phyloP scores from a whole-genome alignment of 768 basidiomycete genomes.

The Hypholoma fasciculare region DNA sequence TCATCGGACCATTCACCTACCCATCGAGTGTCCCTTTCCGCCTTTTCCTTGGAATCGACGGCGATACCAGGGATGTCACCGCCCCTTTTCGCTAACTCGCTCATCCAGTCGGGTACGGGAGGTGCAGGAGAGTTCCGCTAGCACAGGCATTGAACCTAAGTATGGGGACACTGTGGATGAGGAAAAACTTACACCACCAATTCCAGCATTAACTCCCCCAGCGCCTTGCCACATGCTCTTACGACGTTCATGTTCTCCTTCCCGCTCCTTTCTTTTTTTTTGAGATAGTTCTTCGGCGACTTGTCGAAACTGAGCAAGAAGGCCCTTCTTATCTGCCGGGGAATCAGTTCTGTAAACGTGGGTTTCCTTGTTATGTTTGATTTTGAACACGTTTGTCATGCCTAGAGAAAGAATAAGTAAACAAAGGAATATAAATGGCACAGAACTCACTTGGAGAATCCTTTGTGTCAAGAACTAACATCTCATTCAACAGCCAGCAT shows the following conservation, averaged over 20 bases:
- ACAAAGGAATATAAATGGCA: slow-evolving; percentile 3
- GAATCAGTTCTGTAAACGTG: slow-evolving; percentile 90
- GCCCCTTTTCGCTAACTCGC: slow-evolving; percentile 60
- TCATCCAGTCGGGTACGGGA: slow-evolving; percentile 75
- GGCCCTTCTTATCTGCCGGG: slow-evolving; percentile 79
- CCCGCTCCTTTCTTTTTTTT: slow-evolving; percentile 89
- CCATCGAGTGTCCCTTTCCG: slow-evolving; percentile 83
- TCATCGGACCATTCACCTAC: slow-evolving; percentile 91
- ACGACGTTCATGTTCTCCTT: slow-evolving; percentile 88
- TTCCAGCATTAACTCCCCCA: slow-evolving; percentile 37
- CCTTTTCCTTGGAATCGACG: slow-evolving; percentile 65
- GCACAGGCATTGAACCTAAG: neutral
- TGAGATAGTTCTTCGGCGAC: slow-evolving; percentile 90
- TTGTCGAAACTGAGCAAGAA: slow-evolving; percentile 85
- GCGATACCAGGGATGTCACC: slow-evolving; percentile 48
- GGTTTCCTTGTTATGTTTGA: slow-evolving; percentile 90
- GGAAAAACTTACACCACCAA: slow-evolving; percentile 19
- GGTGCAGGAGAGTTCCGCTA: slow-evolving; percentile 43
- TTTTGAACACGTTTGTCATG: slow-evolving; percentile 97
- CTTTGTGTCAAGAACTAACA: slow-evolving; percentile 94
- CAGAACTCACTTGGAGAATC: slow-evolving; percentile 78
- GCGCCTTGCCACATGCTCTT: slow-evolving; percentile 67
- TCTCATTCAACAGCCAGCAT: slow-evolving; percentile 93
- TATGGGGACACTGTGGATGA: neutral
- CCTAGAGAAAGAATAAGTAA: slow-evolving; percentile 29